phyloP scores from a whole-genome alignment of 192 early-diverging fungal species.

The Pecoramyces ruminantium region DNA sequence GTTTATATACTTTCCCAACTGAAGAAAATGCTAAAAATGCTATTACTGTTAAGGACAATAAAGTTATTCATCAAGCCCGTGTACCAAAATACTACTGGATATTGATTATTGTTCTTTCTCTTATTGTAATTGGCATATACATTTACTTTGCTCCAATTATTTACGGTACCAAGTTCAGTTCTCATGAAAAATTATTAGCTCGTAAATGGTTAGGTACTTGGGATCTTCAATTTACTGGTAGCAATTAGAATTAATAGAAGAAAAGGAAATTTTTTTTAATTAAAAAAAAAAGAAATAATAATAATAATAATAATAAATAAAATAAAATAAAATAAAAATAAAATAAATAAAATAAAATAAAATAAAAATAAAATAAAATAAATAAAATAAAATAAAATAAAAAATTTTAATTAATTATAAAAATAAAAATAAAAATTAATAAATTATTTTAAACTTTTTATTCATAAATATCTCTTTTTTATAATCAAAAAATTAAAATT shows the following conservation, averaged over 20 bases:
- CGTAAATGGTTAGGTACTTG: conserved; percentile 61
- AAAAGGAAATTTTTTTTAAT: too few species aligned
- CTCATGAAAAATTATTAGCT: conserved; percentile 30
- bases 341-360: too few species aligned
- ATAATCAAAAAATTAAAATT: too few species aligned
- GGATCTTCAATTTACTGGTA: conserved; percentile 65
- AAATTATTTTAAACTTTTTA: too few species aligned
- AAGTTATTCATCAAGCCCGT: background rate
- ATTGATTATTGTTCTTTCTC: conserved; percentile 18
- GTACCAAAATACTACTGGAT: conserved; percentile 9
- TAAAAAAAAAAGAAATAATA: too few species aligned
- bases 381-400: too few species aligned
- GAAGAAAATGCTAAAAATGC: background rate
- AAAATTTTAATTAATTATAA: too few species aligned
- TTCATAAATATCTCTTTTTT: too few species aligned
- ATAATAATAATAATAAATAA: too few species aligned
- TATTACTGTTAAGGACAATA: background rate
- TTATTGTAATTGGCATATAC: conserved; percentile 38
- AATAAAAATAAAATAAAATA: too few species aligned
- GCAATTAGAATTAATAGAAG: background rate
- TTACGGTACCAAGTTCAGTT: conserved; percentile 58
- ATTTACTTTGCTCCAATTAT: conserved; percentile 68
- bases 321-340: too few species aligned
- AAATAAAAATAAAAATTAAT: too few species aligned
- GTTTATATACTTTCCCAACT: conserved; percentile 9